Conservation (phyloP, 768 basidiomycete species). For the Macrocybe gigantea region DNA sequence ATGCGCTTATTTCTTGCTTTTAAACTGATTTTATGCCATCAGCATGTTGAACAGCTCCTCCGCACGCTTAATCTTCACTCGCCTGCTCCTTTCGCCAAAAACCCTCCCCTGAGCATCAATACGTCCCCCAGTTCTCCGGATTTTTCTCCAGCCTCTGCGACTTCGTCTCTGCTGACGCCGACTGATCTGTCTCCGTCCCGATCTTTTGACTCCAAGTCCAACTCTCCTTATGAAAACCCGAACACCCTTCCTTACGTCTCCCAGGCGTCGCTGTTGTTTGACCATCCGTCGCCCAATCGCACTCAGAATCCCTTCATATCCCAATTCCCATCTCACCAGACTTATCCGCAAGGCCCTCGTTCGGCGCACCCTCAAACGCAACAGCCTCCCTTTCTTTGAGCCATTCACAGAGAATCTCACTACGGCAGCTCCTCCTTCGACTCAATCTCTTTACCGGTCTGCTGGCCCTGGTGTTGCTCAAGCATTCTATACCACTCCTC, state of each 20-base stretch:
- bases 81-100: slow-evolving; percentile 46
- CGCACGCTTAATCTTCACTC: slow-evolving; percentile 78
- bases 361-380: slow-evolving; percentile 10
- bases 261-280: slow-evolving; percentile 38
- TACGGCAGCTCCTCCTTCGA: slow-evolving; percentile 22
- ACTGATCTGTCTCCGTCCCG: slow-evolving; percentile 65
- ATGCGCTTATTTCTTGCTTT: slow-evolving; percentile 13
- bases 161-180: slow-evolving; percentile 68
- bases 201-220: slow-evolving; percentile 50
- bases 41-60: slow-evolving; percentile 80
- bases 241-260: slow-evolving; percentile 39
- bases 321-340: slow-evolving; percentile 6
- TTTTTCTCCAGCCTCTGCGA: slow-evolving; percentile 66
- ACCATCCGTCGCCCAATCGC: slow-evolving; percentile 22
- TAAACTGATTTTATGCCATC: slow-evolving; percentile 6
- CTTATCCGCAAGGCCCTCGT: slow-evolving; percentile 16
- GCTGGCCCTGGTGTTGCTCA: slow-evolving; percentile 10
- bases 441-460: slow-evolving; percentile 13
- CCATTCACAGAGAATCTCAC: slow-evolving; percentile 42
- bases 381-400: slow-evolving; percentile 42
- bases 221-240: slow-evolving; percentile 45
- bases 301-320: slow-evolving; percentile 11
- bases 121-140: slow-evolving; percentile 55
- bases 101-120: slow-evolving; percentile 40
- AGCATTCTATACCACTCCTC: slow-evolving; percentile 8